Percentiles rank a stretch among this genome's conserved stretches.
These are phyloP conservation scores for Euphrasia arctica DNA, from an alignment of 305 asterid genomes.

Conservation along the genomic window DNA sequence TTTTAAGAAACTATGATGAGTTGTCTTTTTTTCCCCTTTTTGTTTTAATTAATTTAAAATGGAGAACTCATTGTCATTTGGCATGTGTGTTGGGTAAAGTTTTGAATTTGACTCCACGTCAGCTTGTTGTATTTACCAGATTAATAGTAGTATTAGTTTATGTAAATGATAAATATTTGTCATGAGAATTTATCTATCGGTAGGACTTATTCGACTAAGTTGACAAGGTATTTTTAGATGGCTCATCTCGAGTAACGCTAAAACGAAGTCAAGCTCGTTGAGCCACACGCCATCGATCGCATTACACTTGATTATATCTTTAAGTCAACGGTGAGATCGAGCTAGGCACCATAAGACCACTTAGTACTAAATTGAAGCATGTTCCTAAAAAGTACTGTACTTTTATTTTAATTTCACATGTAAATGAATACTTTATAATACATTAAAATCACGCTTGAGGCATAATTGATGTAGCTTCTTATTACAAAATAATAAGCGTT, in stretches of 20 bases:
- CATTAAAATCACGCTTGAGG: slow-evolving; percentile 29
- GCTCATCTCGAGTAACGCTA: too few relatives aligned
- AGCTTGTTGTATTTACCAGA: too few relatives aligned
- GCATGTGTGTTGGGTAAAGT: background rate
- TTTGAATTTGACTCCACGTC: too few relatives aligned
- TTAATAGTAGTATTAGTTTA: too few relatives aligned
- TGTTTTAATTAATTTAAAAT: background rate
- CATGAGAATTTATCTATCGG: too few relatives aligned
- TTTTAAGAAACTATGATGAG: slow-evolving; percentile 19
- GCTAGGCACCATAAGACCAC: slow-evolving; percentile 32
- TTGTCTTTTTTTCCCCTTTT: background rate
- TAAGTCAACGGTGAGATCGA: slow-evolving; percentile 24
- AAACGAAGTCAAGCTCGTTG: background rate
- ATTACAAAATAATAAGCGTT: background rate
- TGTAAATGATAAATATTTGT: too few relatives aligned
- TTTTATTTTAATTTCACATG: slow-evolving; percentile 17
- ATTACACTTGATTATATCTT: background rate
- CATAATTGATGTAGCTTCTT: slow-evolving; percentile 11
- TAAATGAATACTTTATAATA: slow-evolving; percentile 1
- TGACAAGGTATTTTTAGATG: too few relatives aligned
- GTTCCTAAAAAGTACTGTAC: background rate
- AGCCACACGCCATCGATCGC: background rate
- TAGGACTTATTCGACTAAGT: too few relatives aligned
- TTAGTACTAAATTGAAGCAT: slow-evolving; percentile 29
- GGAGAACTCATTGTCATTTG: background rate